phyloP scores from a whole-genome alignment of 768 basidiomycete genomes.

The Cubamyces lactineus region DNA sequence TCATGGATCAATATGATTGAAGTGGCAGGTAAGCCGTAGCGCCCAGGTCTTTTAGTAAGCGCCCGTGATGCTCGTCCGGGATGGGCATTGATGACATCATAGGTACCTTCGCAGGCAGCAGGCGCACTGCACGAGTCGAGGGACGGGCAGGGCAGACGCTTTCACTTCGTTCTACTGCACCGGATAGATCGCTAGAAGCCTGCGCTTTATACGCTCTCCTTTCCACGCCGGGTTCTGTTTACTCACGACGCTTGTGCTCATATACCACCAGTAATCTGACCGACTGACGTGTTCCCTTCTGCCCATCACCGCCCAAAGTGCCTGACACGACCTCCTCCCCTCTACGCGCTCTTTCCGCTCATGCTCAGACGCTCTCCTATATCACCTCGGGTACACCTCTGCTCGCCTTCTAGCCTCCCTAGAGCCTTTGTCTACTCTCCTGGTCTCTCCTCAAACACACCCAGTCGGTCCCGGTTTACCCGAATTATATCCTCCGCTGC shows the following conservation, averaged over 20 bases:
- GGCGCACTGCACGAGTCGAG: not conserved
- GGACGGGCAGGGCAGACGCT: not conserved
- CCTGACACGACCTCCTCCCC: constrained; percentile 4
- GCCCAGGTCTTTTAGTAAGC: too few species aligned
- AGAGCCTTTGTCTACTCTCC: not conserved
- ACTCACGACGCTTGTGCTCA: constrained; percentile 2
- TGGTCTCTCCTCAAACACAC: too few species aligned
- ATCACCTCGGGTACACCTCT: constrained; percentile 1
- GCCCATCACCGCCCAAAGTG: constrained; percentile 2
- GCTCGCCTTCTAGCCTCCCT: not conserved
- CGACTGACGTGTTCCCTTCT: not conserved
- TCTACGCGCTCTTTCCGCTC: not conserved
- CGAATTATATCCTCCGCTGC: constrained; percentile 12
- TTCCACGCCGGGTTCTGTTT: not conserved
- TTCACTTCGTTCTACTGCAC: not conserved
- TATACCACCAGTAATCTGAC: not conserved
- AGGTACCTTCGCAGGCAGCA: not conserved
- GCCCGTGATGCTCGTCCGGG: too few species aligned
- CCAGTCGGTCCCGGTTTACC: not conserved
- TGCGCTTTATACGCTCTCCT: not conserved
- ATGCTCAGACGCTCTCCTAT: constrained; percentile 23
- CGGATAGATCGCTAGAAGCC: not conserved
- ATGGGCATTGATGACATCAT: not conserved
- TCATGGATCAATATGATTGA: too few species aligned
- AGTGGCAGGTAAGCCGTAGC: too few species aligned